Base-by-base conservation (phyloP, 108 stramenopile species). In the Skeletonema costatum region DNA sequence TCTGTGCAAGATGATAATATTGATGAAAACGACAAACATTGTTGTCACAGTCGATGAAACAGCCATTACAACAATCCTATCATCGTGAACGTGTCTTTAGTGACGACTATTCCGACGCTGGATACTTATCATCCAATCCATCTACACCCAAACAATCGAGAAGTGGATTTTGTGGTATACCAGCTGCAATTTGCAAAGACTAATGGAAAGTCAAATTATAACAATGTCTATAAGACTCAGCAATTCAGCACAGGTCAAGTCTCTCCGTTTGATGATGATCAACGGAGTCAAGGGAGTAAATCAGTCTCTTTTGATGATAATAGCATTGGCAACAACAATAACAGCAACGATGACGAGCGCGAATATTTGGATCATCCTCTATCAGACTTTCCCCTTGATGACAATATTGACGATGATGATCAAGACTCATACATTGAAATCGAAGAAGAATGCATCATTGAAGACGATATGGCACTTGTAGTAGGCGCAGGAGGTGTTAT, bases 401-500 rank as follows among this genome's bases (percentile, higher is more conserved):
- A 70, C 14, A 21, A 69, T 17, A 60, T 13, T 56, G 53, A 74
- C 10, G 74, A 64, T 19, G 48, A 63, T 1, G 87, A 87, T 35
- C 86, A 80, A 30, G 87, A 87, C 59, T 79, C 81, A 76, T 72
- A 70, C 12, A 71, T 82, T 38, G 76, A 85, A 60, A 77, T 86
- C 60, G 84, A 86, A 36, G 84, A 87, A 56, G 77, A 85, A 32
- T 59, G 68, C 33, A 71, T 84, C 50, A 44, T 71, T 29, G 85
- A 85, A 60, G 75, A 83, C 29, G 70, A 80, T 16, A 75, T 88
- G 59, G 42, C 74, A 13, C 73, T 93, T 8, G 76, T 85, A 32
- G 80, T 93, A 41, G 93, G 93, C 29, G 77, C 88, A 48, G 87
- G 83, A 71, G 92, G 92, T 19, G 66, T 71, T 8, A 90, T 93